Evolutionary conservation across 768 basidiomycete species (phyloP), one percentile per base, ranked within the genome.

Genomic region (Boletus vermiculosoides): DNA sequence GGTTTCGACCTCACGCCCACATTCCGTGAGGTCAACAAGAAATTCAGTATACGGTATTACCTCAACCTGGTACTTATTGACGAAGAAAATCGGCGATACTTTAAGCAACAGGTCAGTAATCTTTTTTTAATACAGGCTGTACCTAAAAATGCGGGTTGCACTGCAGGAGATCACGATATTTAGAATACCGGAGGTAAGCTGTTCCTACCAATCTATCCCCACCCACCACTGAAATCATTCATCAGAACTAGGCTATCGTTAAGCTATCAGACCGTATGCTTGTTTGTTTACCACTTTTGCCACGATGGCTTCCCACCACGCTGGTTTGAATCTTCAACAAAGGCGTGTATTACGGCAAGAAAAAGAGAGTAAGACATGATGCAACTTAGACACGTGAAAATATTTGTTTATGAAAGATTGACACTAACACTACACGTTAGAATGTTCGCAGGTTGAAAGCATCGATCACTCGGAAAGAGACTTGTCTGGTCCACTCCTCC

Each of bases 21-120:
- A 18, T 98, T 98, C 84, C 85, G 97, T 23, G 96, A 98, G 62
- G 93, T 98, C 60, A 98, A 98, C 83, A 98, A 99, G 82, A 98
- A 95, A 76, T 99, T 99, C 75, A 94, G 90, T 70, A 90, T 90
- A 40, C 81, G 97, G 56, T 99, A 98, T 74, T 98, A 98, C 73
- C 84, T 98, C 61, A 99, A 99, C 71, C 79, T 98, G 31, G 97
- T 99, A 4, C 83, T 98, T 53, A 93, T 98, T 52, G 97, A 98
- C 71, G 95, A 98, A 71, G 96, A 98, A 80, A 98, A 98, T 74
- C 80, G 96, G 66, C 80, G 96, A 61, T 98, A 97, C 74, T 98
- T 98, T 76, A 97, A 98, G 76, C 94, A 97, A 73, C 94, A 95
- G 84, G 90, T 86, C 41, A 33, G 76, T 65, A 4, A 25, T 7